phyloP scores from a whole-genome alignment of 345 rosid species.

The Pseudoturritis turrita region DNA sequence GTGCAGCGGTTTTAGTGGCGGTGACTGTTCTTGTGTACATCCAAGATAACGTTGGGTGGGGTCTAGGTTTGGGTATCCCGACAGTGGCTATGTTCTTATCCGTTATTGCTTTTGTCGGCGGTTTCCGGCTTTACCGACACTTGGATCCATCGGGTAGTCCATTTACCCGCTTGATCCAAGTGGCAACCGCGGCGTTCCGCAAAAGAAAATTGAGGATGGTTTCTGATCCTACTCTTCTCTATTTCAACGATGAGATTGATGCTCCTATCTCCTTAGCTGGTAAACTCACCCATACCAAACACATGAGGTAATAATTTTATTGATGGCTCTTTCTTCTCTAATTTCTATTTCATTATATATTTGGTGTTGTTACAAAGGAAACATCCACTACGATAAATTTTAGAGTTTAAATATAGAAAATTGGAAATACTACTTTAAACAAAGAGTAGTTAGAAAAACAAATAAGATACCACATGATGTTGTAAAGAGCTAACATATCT shows the following conservation, averaged over 20 bases:
- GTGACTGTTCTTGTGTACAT: slow-evolving; percentile 74
- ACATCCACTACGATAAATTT: neutral
- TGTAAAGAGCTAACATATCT: neutral
- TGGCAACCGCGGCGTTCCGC: slow-evolving; percentile 54
- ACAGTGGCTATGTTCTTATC: slow-evolving; percentile 66
- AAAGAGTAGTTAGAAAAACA: neutral
- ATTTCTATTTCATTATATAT: neutral
- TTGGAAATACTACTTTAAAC: neutral
- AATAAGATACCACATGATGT: neutral
- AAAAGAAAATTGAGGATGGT: slow-evolving; percentile 56
- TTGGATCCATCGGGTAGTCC: slow-evolving; percentile 88
- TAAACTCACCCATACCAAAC: slow-evolving; percentile 53
- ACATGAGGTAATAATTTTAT: slow-evolving; percentile 44
- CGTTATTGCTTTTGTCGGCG: slow-evolving; percentile 44
- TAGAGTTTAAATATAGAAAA: neutral
- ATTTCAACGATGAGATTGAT: slow-evolving; percentile 67
- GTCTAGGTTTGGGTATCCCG: slow-evolving; percentile 82
- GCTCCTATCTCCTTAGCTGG: slow-evolving; percentile 68
- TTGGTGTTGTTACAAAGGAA: neutral
- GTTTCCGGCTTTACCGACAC: slow-evolving; percentile 70
- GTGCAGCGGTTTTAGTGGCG: slow-evolving; percentile 56
- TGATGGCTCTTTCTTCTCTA: neutral
- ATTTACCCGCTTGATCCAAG: slow-evolving; percentile 77
- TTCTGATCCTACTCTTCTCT: slow-evolving; percentile 41
- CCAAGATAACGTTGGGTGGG: slow-evolving; percentile 87